Base-by-base conservation (phyloP, 129 eudicot species). In the Logfia minima region DNA sequence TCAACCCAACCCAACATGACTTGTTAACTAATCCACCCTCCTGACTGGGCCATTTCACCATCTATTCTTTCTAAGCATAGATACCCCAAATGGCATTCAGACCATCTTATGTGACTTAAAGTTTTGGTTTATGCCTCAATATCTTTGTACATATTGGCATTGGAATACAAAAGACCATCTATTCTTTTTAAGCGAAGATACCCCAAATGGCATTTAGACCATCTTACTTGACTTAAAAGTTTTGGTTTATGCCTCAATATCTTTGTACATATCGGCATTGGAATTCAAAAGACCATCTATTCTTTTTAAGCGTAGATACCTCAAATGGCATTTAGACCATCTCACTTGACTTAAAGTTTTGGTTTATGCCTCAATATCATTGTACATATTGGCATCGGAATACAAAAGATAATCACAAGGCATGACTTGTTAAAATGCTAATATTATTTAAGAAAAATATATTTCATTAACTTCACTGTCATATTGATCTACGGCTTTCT, bases 401-500 rank as follows among this genome's bases (percentile, higher is more conserved):
- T 69, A 56, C 43, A 9, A 26, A 77, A 55, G 68, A 35, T 24
- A 32, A 52, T 68, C 18, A 53, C 68, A 17, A 55, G 35, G 75
- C 5, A 55, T 77, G 55, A 23, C 56, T 68, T 68, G 59, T 77
- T 53, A 53, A 77, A 23, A 66, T 19, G 28, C 35, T 19, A 43
- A n/a, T 28, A 52, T 1, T 66, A 66, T 11, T 7, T 70, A 75
- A 75, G 55, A 18, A 29, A 19, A 55, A 21, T 26, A 39, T 63
- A 13, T 66, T 75, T 34, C 45, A n/a, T 11, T 71, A 31, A 22
- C 32, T n/a, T 22, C 5, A 24, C 61, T 63, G 48, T 65, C 52
- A 64, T 80, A 45, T 83, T 23, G 52, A 72, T 60, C 23, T 41
- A 2, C 75, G 29, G 78, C 83, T 71, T 72, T 87, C 48, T 86